Conservation (phyloP, 1,284 basidiomycete species). For the Papiliotrema terrestris region DNA sequence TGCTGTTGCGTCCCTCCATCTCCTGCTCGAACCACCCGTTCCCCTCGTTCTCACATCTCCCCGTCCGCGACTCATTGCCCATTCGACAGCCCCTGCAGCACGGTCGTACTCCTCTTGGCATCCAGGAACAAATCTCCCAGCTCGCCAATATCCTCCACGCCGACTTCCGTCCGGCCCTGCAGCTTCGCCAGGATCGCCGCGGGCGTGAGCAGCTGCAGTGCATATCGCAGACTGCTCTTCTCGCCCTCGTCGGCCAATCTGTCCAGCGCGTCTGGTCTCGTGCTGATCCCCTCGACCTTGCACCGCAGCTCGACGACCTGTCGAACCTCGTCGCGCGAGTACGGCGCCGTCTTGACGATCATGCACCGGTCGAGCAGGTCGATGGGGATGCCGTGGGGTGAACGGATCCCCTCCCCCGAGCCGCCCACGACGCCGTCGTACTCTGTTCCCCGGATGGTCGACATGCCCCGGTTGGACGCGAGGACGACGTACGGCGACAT, state of each 20-base stretch:
- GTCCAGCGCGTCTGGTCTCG: slow-evolving; percentile 74
- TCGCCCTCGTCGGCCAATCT: slow-evolving; percentile 79
- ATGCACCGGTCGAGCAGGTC: slow-evolving; percentile 94
- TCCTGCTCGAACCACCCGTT: too few relatives aligned
- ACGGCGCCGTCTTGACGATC: slow-evolving; percentile 89
- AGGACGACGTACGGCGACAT: slow-evolving; percentile 97
- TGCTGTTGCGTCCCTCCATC: too few relatives aligned
- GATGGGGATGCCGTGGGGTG: slow-evolving; percentile 90
- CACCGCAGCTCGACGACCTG: slow-evolving; percentile 83
- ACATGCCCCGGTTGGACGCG: slow-evolving; percentile 91
- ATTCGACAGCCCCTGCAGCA: slow-evolving; percentile 29
- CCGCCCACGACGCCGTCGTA: slow-evolving; percentile 46
- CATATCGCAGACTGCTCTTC: slow-evolving; percentile 82
- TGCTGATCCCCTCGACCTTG: slow-evolving; percentile 76
- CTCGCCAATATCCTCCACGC: slow-evolving; percentile 81
- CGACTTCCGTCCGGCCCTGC: slow-evolving; percentile 74
- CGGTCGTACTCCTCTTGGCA: slow-evolving; percentile 59
- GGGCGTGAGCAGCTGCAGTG: slow-evolving; percentile 85
- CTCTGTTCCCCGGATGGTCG: slow-evolving; percentile 84
- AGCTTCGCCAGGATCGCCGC: slow-evolving; percentile 82
- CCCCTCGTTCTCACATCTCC: too few relatives aligned
- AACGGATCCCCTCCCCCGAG: slow-evolving; percentile 67
- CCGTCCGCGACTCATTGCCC: too few relatives aligned
- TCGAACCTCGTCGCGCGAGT: slow-evolving; percentile 78
- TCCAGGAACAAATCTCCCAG: slow-evolving; percentile 93